Percentiles rank a stretch among this genome's conserved stretches.
phyloP scores from a whole-genome alignment of 164 flowering plant genomes.

The Akebia trifoliata region DNA sequence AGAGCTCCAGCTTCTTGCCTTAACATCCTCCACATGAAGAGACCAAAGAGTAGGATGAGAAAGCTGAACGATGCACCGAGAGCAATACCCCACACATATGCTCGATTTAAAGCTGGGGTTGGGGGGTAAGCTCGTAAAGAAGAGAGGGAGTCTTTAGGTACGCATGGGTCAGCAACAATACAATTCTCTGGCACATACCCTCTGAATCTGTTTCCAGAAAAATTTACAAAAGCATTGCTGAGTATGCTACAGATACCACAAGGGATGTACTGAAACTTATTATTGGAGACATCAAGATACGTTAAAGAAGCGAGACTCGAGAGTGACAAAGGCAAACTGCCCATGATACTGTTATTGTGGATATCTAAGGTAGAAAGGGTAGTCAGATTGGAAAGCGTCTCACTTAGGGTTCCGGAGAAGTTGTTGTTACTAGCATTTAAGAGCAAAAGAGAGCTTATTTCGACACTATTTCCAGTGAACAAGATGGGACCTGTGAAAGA shows the following conservation, averaged over 20 bases:
- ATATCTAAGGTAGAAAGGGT: slow-evolving; percentile 49
- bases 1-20: slow-evolving; percentile 20
- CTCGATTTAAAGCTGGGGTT: slow-evolving; percentile 20
- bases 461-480: slow-evolving; percentile 9
- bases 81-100: slow-evolving; percentile 31
- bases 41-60: slow-evolving; percentile 24
- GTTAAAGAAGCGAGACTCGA: slow-evolving; percentile 38
- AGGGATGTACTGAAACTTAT: slow-evolving; percentile 39
- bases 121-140: slow-evolving; percentile 7
- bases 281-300: slow-evolving; percentile 52
- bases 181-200: slow-evolving; percentile 41
- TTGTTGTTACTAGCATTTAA: slow-evolving; percentile 54
- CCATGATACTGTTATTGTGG: slow-evolving; percentile 47
- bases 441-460: slow-evolving; percentile 34
- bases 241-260: slow-evolving; percentile 41
- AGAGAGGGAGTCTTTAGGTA: slow-evolving; percentile 9
- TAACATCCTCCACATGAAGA: slow-evolving; percentile 26
- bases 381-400: slow-evolving; percentile 33
- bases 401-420: slow-evolving; percentile 35
- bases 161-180: slow-evolving; percentile 21
- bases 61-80: slow-evolving; percentile 25
- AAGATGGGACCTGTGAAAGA: slow-evolving; percentile 38
- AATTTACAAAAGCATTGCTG: slow-evolving; percentile 36
- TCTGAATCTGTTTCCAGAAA: slow-evolving; percentile 41
- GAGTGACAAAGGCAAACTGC: slow-evolving; percentile 39